Percentiles rank a stretch among this genome's conserved stretches.
Conservation (phyloP, 495 filamentous ascomycete species). For the Staphylotrichum longicolle region DNA sequence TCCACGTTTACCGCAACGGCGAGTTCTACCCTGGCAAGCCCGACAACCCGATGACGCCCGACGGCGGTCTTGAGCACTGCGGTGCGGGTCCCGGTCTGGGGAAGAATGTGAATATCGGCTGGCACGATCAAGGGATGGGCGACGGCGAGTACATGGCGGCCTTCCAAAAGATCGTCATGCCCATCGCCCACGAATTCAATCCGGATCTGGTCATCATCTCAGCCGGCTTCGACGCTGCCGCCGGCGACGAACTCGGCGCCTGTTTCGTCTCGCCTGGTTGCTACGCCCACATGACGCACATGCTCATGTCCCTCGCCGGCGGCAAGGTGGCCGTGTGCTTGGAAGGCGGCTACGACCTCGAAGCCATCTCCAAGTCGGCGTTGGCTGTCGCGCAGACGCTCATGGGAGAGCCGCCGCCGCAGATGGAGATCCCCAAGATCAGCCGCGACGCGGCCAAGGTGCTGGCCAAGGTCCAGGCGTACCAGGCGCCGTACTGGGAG, state of each 20-base stretch:
- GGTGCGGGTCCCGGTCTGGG: slow-evolving; percentile 73
- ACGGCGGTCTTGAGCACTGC: slow-evolving; percentile 72
- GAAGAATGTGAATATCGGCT: slow-evolving; percentile 94
- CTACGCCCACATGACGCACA: slow-evolving; percentile 98
- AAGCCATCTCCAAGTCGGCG: slow-evolving; percentile 87
- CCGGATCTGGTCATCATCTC: slow-evolving; percentile 95
- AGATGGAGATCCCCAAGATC: slow-evolving; percentile 52
- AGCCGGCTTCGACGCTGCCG: slow-evolving; percentile 94
- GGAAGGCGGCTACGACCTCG: slow-evolving; percentile 93
- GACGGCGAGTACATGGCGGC: slow-evolving; percentile 96
- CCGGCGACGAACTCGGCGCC: slow-evolving; percentile 84
- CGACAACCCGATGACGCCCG: slow-evolving; percentile 54
- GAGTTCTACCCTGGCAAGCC: slow-evolving; percentile 80
- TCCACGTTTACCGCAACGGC: slow-evolving; percentile 84
- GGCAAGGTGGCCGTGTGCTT: slow-evolving; percentile 90
- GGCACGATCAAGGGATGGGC: slow-evolving; percentile 88
- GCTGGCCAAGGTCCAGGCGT: slow-evolving; percentile 50
- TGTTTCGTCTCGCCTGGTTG: slow-evolving; percentile 88
- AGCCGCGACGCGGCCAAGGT: slow-evolving; percentile 49
- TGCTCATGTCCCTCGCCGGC: slow-evolving; percentile 93
- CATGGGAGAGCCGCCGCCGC: slow-evolving; percentile 89
- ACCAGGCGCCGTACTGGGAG: slow-evolving; percentile 59
- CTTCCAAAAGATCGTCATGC: slow-evolving; percentile 97
- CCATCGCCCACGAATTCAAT: slow-evolving; percentile 86
- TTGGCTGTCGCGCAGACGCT: slow-evolving; percentile 86